Conservation (phyloP, 1,284 basidiomycete genomes). For the Exobasidium rhododendri region DNA sequence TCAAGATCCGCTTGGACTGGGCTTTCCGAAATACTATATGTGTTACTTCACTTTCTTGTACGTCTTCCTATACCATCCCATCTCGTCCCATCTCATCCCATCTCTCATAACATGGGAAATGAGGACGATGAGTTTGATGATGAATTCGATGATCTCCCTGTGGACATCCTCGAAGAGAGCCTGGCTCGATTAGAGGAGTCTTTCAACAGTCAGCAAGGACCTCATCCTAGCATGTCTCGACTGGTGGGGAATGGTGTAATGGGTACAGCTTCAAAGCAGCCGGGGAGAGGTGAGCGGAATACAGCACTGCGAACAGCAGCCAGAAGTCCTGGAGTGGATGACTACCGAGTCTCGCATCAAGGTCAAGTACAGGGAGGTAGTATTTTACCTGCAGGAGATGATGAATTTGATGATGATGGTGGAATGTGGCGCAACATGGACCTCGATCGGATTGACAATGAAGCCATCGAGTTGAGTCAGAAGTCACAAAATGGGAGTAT, state of each 20-base stretch:
- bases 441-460: slow-evolving; percentile 1
- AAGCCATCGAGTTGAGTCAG: slow-evolving; percentile 3
- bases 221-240: background rate
- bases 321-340: background rate
- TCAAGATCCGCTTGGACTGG: too few species aligned
- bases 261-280: background rate
- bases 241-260: background rate
- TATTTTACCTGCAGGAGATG: background rate
- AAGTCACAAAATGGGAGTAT: background rate
- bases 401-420: slow-evolving; percentile 1
- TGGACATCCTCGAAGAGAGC: background rate
- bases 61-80: slow-evolving; percentile 1
- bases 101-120: background rate
- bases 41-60: too few species aligned
- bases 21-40: too few species aligned
- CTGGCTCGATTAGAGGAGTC: background rate
- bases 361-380: background rate
- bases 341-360: slow-evolving; percentile 4
- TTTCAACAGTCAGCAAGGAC: background rate
- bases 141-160: background rate
- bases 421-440: background rate
- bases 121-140: slow-evolving; percentile 4
- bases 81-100: too few species aligned
- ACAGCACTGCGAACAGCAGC: background rate
- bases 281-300: too few species aligned